Base-by-base conservation (phyloP, 805 yeast genomes). In the fission yeast (Schizosaccharomyces pombe) region DNA sequence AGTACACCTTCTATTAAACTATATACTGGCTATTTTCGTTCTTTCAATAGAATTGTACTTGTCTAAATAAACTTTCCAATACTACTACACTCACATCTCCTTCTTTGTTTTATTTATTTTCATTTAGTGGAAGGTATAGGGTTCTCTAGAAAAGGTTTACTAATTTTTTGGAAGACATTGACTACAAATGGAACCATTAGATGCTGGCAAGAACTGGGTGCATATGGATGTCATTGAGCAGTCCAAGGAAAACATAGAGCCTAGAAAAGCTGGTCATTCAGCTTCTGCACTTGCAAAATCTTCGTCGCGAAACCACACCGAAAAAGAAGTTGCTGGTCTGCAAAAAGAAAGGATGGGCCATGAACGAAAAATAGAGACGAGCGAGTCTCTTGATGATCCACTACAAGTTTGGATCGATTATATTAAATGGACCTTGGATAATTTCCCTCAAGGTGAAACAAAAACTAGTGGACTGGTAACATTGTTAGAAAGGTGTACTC, bases 341-440 rank as follows among this genome's bases (percentile, higher is more conserved):
- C 30, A 43, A 6, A 37, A 24, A 6, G 26, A 22, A 32, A 30
- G 33, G 30, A 8, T 8, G 14, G 12, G 5, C 16, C 30, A 26
- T 58, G 93, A 84, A 61, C 39, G 47, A 47, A 19, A 52, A 16
- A 62, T 86, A 11, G 62, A 63, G 9, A 68, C 69, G 1, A 58
- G 77, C 5, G 80, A 76, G 3, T 84, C 78, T 14, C 64, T 77
- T 43, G 95, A 86, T 66, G 95, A 87, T 64, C 95, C 95, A 0
- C 63, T 86, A 26, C 85, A 82, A 57, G 75, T 78, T 1, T 85
- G 74, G 64, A 58, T 85, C 14, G 80, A 79, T 19, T 86, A 85
- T 60, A 70, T 86, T 9, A 63, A 70, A n/a, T 85, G 94, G 94
- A 74, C 77, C 9, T 77, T 67, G 61, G 85, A 87, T 0, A 77